These are phyloP conservation scores for Pyrenophora teres DNA, from an alignment of 2,329 filamentous ascomycete genomes.

Conservation along the genomic window DNA sequence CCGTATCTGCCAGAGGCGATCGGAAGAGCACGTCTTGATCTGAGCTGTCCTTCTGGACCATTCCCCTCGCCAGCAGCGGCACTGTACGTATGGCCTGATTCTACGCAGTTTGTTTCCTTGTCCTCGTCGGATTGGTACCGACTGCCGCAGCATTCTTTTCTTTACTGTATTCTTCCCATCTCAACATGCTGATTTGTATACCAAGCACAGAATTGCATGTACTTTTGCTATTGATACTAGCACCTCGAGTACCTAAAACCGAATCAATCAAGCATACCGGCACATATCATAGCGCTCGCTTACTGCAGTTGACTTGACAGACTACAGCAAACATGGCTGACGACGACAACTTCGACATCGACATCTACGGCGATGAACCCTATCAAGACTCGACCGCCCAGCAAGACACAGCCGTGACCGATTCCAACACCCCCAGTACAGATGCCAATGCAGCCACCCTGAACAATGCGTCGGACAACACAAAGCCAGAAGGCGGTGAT, in stretches of 20 bases:
- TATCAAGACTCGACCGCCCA: constrained; percentile 34
- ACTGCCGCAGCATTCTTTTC: constrained; percentile 18
- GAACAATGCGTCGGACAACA: constrained; percentile 17
- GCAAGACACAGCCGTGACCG: constrained; percentile 32
- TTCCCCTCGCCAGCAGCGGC: constrained; percentile 39
- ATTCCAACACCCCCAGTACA: constrained; percentile 36
- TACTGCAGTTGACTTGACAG: constrained; percentile 32
- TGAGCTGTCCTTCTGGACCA: constrained; percentile 42
- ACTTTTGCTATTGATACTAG: constrained; percentile 43
- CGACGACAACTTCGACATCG: constrained; percentile 73
- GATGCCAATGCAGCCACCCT: constrained; percentile 32
- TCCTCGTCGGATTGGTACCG: constrained; percentile 14
- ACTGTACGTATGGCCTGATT: constrained; percentile 50
- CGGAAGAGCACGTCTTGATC: constrained; percentile 39
- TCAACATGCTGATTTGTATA: constrained; percentile 44
- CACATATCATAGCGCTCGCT: constrained; percentile 27
- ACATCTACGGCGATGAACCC: constrained; percentile 68
- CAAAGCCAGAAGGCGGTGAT: constrained; percentile 15
- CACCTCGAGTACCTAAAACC: constrained; percentile 47
- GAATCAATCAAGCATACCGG: constrained; percentile 43
- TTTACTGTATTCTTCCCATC: constrained; percentile 19
- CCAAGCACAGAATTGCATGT: constrained; percentile 45
- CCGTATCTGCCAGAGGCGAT: constrained; percentile 50
- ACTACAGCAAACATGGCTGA: constrained; percentile 54
- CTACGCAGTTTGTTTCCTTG: constrained; percentile 30